A percentile compares a stretch with the other conserved stretches of the same genome.
These are phyloP conservation scores for Bimuria novae-zelandiae DNA, from an alignment of 2,329 filamentous ascomycete species.

Conservation along the genomic window DNA sequence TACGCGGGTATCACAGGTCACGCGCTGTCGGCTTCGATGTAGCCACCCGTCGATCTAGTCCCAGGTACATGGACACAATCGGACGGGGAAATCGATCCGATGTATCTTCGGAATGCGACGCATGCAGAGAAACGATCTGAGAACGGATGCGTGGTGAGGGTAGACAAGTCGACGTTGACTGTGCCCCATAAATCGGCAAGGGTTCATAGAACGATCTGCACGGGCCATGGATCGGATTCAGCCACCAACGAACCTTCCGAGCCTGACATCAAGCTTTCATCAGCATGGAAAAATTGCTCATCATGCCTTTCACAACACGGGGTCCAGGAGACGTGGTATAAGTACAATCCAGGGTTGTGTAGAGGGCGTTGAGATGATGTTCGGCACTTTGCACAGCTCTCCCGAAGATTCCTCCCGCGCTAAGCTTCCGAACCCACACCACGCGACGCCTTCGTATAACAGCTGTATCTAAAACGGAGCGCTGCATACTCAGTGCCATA, in stretches of 20 bases:
- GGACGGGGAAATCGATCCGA: neutral
- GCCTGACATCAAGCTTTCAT: neutral
- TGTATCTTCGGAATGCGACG: neutral
- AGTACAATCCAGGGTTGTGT: neutral
- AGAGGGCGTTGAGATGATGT: neutral
- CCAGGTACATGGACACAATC: neutral
- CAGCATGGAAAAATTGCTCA: neutral
- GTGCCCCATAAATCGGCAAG: neutral
- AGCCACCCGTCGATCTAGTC: neutral
- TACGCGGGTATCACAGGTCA: neutral
- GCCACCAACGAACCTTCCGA: neutral
- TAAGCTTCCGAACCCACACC: constrained; percentile 6
- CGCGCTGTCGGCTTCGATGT: neutral
- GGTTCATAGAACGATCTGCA: neutral
- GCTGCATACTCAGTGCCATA: constrained; percentile 1
- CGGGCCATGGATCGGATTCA: neutral
- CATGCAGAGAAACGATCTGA: neutral
- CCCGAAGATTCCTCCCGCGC: constrained; percentile 2
- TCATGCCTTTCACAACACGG: neutral
- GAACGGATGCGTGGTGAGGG: neutral
- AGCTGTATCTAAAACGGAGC: neutral
- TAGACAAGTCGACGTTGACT: neutral
- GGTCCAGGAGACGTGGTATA: neutral
- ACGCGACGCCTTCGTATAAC: neutral
- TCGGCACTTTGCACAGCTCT: constrained; percentile 1